Base-by-base conservation (phyloP, 305 asterid genomes). In the Coffea humblotiana region DNA sequence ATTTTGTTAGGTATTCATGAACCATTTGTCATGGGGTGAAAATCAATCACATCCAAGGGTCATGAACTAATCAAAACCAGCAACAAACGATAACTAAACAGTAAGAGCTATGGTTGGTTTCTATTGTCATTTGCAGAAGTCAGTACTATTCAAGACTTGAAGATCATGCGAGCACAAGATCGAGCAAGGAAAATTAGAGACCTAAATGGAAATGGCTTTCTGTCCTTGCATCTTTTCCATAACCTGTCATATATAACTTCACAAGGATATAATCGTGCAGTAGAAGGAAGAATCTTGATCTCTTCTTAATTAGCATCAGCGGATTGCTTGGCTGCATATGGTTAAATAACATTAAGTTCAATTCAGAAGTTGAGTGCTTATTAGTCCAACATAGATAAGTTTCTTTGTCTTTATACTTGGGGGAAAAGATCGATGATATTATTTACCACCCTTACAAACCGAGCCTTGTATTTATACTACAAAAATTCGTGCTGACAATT, bases 1-100 rank as follows among this genome's bases (percentile, higher is more conserved):
- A 68, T 25, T 70, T 52, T 37, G 63, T 52, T 73, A 74, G 75
- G 75, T 43, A 18, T 54, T 35, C 19, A 8, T 54, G 35, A 74
- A 58, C 63, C 58, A 29, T 23, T 40, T 61, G 29, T 64, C 74
- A 8, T 37, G 29, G 51, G n/a, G 15, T 43, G 21, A 74, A 37
- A 40, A 40, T 40, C 5, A 74, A 52, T 56, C 48, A 37, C 60
- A 56, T 67, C 74, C 75, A 78, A 66, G 74, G 61, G 37, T 12
- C 37, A 67, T 52, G 51, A 68, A 52, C 37, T 43, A 52, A 52
- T 32, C 61, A 35, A 32, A 56, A 13, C 9, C 47, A n/a, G 8
- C 47, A 72, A 16, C 29, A 27, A 27, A 72, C 14, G 8, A 21
- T 37, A 27, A 64, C 9, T 64, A 27, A 29, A 27, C 19, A 13